These are phyloP conservation scores for Tinospora cordifolia DNA, from an alignment of 164 flowering plant species.

Conservation along the genomic window DNA sequence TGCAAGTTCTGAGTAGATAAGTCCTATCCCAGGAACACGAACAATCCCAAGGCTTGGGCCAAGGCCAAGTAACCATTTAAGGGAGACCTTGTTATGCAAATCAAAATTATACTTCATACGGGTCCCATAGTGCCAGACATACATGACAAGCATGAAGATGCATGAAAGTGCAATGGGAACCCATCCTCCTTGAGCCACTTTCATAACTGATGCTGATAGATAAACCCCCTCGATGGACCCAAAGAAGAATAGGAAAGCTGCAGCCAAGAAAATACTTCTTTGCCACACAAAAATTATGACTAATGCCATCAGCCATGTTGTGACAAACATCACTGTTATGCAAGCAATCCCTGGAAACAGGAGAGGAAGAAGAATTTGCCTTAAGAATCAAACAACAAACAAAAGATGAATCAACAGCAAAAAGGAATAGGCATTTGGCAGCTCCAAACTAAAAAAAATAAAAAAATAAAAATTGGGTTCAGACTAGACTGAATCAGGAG, in stretches of 20 bases:
- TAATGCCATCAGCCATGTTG: constrained; percentile 78
- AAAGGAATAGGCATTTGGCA: neutral
- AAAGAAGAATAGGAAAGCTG: constrained; percentile 53
- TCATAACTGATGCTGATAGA: constrained; percentile 55
- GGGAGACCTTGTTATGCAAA: constrained; percentile 75
- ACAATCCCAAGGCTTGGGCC: constrained; percentile 90
- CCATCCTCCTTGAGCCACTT: constrained; percentile 91
- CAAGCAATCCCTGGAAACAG: constrained; percentile 66
- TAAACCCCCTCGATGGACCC: constrained; percentile 59
- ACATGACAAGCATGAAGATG: constrained; percentile 66
- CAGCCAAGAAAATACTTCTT: constrained; percentile 42
- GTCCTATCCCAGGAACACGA: constrained; percentile 90
- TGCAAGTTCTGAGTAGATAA: constrained; percentile 78
- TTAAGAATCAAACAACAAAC: neutral
- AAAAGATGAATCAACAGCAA: neutral
- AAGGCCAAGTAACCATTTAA: constrained; percentile 74
- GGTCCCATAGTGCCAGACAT: constrained; percentile 79
- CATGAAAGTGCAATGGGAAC: constrained; percentile 60
- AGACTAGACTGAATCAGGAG: neutral
- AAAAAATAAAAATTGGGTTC: too few species aligned
- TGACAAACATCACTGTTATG: constrained; percentile 73
- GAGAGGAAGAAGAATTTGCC: neutral
- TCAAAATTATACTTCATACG: constrained; percentile 71
- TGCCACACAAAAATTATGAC: constrained; percentile 77
- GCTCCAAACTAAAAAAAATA: too few species aligned